A percentile compares a stretch with the other conserved stretches of the same genome.
Conservation (phyloP, 1,284 basidiomycete genomes). For the Cronartium quercuum region DNA sequence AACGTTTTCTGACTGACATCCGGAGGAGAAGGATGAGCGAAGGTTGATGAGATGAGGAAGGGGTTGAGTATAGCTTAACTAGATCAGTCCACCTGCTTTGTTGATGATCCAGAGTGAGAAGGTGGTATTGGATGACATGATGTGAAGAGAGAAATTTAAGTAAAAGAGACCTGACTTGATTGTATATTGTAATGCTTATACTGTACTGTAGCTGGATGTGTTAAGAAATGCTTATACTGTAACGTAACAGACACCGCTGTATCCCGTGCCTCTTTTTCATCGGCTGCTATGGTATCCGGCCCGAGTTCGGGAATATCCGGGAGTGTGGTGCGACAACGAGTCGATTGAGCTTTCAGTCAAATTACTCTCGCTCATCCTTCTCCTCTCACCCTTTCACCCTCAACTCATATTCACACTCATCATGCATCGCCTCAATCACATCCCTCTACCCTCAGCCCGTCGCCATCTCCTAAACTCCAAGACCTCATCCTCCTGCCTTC, state of each 20-base stretch:
- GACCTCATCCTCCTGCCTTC: neutral
- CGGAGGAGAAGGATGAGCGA: neutral
- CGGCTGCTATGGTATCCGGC: neutral
- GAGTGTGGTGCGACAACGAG: neutral
- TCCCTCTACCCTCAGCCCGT: neutral
- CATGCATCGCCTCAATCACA: neutral
- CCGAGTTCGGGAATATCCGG: neutral
- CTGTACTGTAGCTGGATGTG: no score
- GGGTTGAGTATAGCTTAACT: conserved; percentile 54
- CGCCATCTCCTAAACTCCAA: neutral
- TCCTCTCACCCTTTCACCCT: neutral
- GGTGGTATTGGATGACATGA: conserved; percentile 34
- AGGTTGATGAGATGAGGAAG: neutral
- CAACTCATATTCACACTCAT: neutral
- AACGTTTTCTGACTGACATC: conserved; percentile 31
- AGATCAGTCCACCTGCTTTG: conserved; percentile 95
- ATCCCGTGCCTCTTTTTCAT: no score
- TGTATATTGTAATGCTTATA: no score
- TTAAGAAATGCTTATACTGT: no score
- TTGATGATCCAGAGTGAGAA: conserved; percentile 82
- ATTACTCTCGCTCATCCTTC: no score
- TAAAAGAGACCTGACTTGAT: no score
- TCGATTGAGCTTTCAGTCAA: no score
- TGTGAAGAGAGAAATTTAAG: no score
- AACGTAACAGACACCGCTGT: no score